Evolutionary conservation across 306 rosid species (phyloP), one percentile per base, ranked within the genome.

Genomic region (Cucurbita argyrosperma): DNA sequence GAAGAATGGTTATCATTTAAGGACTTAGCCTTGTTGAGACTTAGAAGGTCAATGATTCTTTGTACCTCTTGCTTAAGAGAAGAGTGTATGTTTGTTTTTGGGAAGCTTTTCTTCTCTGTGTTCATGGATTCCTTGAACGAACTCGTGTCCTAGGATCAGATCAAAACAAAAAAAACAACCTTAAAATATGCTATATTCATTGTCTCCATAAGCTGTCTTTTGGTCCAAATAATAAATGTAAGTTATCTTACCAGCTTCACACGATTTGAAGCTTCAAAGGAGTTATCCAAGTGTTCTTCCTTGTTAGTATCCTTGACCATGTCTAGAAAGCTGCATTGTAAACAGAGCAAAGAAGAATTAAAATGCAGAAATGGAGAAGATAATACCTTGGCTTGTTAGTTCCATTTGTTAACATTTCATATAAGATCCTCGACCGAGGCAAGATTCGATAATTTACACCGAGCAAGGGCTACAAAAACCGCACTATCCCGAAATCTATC

Each of bases 51-150:
- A 23, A 19, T 67, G 37, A 46, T 6, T 62, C 42, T 75, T 19
- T 61, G 71, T 79, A 88, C 99, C 99, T 95, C 99, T 81, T 91
- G 96, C 77, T 89, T 91, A 70, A 91, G 79, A 72, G 89, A 78
- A 63, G 75, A 72, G 75, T 89, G 97, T 45, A 82, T 87, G 77
- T 85, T 82, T 76, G 79, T 62, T 67, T 80, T 76, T n/a, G 88
- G 90, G 50, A 81, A 86, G 77, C 47, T 82, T 63, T 84, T 84
- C 76, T 78, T 83, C 80, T 72, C 49, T n/a, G 85, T 78, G 81
- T 82, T 75, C 64, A 80, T 75, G 64, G 68, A 69, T 69, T 87
- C 88, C 13, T 88, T 80, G 59, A 85, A 75, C 75, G 74, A 86
- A 56, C 86, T 81, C 80, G 64, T 81, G 70, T 87, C 96, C 99